Evolutionary conservation across 768 basidiomycete species (phyloP).

Genomic region (Lentinula sp.): DNA sequence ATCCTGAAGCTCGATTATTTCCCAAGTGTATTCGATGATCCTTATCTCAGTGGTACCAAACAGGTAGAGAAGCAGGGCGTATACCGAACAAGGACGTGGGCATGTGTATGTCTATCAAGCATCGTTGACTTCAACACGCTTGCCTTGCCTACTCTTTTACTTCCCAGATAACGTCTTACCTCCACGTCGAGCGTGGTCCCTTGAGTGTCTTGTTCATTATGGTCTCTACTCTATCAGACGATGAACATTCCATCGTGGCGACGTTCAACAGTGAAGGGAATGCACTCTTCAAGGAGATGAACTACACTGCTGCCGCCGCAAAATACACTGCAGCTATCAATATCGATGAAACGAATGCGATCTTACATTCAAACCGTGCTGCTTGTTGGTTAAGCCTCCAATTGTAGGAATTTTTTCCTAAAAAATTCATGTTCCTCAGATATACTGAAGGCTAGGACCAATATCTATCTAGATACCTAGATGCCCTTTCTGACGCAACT

Average conservation of each 20-base stretch:
- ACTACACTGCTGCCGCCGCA: not conserved
- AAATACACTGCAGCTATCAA: slow-evolving; percentile 11
- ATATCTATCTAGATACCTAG: not conserved
- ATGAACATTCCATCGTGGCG: not conserved
- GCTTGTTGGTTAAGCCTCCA: slow-evolving; percentile 4
- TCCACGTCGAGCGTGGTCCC: not conserved
- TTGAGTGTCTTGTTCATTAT: not conserved
- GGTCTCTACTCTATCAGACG: not conserved
- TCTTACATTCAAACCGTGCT: slow-evolving; percentile 16
- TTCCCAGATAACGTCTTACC: not conserved
- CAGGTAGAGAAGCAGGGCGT: too few species aligned
- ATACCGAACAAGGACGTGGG: too few species aligned
- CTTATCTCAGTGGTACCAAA: too few species aligned
- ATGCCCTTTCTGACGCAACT: not conserved
- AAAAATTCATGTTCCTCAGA: not conserved
- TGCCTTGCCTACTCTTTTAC: not conserved
- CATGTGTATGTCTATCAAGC: not conserved
- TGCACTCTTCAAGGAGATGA: not conserved
- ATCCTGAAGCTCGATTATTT: too few species aligned
- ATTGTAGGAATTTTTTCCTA: not conserved
- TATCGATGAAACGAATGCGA: slow-evolving; percentile 11
- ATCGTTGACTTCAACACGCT: not conserved
- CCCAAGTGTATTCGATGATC: too few species aligned
- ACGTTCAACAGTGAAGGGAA: not conserved
- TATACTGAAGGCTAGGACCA: too few species aligned